Percentiles rank a stretch among this genome's conserved stretches.
phyloP scores from a whole-genome alignment of 129 eudicot species.

The Erigeron canadensis region DNA sequence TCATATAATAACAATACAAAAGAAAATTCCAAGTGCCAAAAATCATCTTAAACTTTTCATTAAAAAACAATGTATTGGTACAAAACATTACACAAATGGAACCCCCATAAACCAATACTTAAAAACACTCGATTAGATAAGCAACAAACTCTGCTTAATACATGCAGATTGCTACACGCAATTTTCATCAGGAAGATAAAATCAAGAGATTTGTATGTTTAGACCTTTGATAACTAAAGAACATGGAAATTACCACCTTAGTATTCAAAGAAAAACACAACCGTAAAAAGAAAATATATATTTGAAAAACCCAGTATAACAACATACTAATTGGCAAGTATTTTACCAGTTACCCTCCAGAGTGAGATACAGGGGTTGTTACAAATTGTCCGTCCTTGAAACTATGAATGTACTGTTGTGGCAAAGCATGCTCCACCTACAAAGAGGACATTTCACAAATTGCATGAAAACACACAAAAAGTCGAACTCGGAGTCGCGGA shows the following conservation, averaged over 20 bases:
- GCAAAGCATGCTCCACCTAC: conserved; percentile 47
- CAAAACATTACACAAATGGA: conserved; percentile 5
- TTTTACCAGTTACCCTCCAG: conserved; percentile 59
- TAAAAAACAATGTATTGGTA: conserved; percentile 21
- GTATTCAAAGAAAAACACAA: not conserved
- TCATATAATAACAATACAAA: not conserved
- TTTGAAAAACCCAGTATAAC: not conserved
- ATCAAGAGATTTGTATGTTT: not conserved
- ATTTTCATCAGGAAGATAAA: conserved; percentile 3
- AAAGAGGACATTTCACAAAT: not conserved
- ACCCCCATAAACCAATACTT: conserved; percentile 19
- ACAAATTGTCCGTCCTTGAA: conserved; percentile 87
- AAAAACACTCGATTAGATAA: conserved; percentile 7
- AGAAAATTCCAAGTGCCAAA: not conserved
- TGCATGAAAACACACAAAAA: not conserved
- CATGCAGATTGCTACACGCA: conserved; percentile 5
- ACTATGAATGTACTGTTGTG: conserved; percentile 80
- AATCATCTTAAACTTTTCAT: conserved; percentile 18
- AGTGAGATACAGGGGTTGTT: conserved; percentile 86
- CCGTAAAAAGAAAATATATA: not conserved
- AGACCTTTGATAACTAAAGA: not conserved
- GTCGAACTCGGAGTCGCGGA: too few relatives aligned
- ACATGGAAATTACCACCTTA: not conserved
- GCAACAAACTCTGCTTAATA: conserved; percentile 8
- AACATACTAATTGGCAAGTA: conserved; percentile 4